These are phyloP conservation scores for Blastomyces parvus DNA, from an alignment of 2,329 filamentous ascomycete species.

Conservation along the genomic window DNA sequence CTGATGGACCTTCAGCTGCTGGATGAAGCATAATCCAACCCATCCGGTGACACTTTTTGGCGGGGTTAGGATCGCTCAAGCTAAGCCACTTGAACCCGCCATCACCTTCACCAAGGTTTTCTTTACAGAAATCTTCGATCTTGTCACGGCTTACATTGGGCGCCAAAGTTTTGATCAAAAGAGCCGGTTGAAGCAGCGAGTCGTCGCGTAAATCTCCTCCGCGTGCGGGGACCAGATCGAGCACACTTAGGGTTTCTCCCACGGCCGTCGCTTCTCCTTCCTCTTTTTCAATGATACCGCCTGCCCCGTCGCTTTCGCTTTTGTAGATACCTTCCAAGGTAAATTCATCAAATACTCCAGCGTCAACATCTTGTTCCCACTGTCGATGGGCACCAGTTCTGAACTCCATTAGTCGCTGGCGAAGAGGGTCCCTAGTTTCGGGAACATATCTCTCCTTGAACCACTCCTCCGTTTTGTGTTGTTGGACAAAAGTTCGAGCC, in stretches of 20 bases:
- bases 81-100: conserved; percentile 95
- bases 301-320: conserved; percentile 77
- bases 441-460: conserved; percentile 91
- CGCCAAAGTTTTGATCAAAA: conserved; percentile 96
- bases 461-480: conserved; percentile 95
- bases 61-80: conserved; percentile 89
- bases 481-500: conserved; percentile 79
- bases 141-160: conserved; percentile 91
- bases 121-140: conserved; percentile 86
- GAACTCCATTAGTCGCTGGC: conserved; percentile 66
- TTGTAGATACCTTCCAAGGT: conserved; percentile 91
- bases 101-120: conserved; percentile 81
- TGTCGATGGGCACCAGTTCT: conserved; percentile 69
- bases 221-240: conserved; percentile 74
- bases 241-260: conserved; percentile 85
- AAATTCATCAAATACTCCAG: conserved; percentile 85
- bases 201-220: conserved; percentile 86
- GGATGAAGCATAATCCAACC: conserved; percentile 97
- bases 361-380: conserved; percentile 81
- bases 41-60: conserved; percentile 94
- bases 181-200: conserved; percentile 74
- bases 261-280: conserved; percentile 87
- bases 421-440: conserved; percentile 66
- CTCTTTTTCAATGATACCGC: conserved; percentile 82
- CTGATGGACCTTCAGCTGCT: conserved; percentile 54